phyloP scores from a whole-genome alignment of 2,329 filamentous ascomycete species.

The Leptodontidium sp. region DNA sequence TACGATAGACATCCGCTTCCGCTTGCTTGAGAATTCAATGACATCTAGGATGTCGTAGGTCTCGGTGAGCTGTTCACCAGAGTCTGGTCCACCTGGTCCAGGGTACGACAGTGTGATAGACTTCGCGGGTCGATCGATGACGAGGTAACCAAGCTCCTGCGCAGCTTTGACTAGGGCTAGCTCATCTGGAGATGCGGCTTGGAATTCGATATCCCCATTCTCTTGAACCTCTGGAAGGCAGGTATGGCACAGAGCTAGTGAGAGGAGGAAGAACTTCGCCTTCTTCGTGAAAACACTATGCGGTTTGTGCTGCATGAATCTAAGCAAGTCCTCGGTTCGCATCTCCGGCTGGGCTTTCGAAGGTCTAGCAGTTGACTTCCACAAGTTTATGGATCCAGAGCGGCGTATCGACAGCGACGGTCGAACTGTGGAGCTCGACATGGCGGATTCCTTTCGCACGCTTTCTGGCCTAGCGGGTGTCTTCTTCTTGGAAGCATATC shows the following conservation, averaged over 20 bases:
- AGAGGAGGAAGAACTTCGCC: conserved; percentile 83
- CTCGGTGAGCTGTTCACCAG: conserved; percentile 51
- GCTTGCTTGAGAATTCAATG: conserved; percentile 88
- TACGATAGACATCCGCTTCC: conserved; percentile 91
- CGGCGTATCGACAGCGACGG: conserved; percentile 31
- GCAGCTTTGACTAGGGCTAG: conserved; percentile 85
- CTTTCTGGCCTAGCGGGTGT: conserved; percentile 9
- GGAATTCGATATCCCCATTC: conserved; percentile 78
- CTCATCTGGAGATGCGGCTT: conserved; percentile 91
- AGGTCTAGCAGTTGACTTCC: conserved; percentile 45
- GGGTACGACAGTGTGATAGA: conserved; percentile 63
- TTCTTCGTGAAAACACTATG: conserved; percentile 80
- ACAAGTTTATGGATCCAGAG: conserved; percentile 39
- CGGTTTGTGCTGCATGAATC: conserved; percentile 79
- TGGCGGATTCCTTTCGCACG: conserved; percentile 2
- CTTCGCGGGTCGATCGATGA: conserved; percentile 76
- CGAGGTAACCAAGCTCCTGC: conserved; percentile 82
- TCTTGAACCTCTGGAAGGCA: conserved; percentile 81
- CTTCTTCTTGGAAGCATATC: conserved; percentile 32
- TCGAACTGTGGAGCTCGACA: conserved; percentile 22
- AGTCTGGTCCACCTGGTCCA: conserved; percentile 35
- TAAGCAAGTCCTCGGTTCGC: conserved; percentile 77
- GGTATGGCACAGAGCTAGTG: conserved; percentile 88
- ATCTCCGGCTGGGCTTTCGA: conserved; percentile 60
- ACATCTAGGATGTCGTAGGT: conserved; percentile 84